Conservation (phyloP, 768 basidiomycete species). For the Cystofilobasidium bisporidii region DNA sequence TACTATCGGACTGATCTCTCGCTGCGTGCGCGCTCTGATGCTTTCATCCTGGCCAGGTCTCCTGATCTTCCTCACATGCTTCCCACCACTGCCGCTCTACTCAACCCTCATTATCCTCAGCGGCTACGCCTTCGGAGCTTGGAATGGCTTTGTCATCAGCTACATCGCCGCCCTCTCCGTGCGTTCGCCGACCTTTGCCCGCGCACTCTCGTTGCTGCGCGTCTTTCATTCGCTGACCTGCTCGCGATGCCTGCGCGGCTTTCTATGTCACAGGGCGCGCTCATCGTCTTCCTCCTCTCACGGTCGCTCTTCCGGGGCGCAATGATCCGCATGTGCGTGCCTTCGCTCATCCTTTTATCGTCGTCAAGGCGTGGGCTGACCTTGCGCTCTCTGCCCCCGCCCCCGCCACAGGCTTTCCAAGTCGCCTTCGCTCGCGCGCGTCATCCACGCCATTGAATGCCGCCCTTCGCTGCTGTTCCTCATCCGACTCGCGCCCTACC, state of each 20-base stretch:
- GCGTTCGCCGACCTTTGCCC: conserved; percentile 11
- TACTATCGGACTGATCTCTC: neutral
- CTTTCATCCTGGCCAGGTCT: conserved; percentile 45
- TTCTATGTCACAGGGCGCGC: conserved; percentile 51
- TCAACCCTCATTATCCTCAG: conserved; percentile 86
- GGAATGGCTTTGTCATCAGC: conserved; percentile 71
- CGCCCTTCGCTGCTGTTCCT: conserved; percentile 80
- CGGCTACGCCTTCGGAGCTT: conserved; percentile 80
- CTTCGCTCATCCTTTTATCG: no score
- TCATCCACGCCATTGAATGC: conserved; percentile 76
- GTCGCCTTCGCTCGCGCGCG: conserved; percentile 62
- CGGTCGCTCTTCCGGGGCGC: conserved; percentile 55
- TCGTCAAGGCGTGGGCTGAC: neutral
- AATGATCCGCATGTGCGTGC: conserved; percentile 48
- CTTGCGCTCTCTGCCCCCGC: conserved; percentile 43
- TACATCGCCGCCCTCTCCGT: conserved; percentile 68
- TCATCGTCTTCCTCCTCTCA: conserved; percentile 72
- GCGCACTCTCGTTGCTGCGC: no score
- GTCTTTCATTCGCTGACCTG: no score
- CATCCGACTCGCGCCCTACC: conserved; percentile 83
- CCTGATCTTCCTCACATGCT: conserved; percentile 25
- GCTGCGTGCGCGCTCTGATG: no score
- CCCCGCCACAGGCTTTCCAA: conserved; percentile 47
- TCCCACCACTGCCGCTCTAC: conserved; percentile 73
- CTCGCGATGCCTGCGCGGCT: no score